Evolutionary conservation across 2,329 filamentous ascomycete genomes (phyloP).

Genomic region (Pestalotiopsis sp.): DNA sequence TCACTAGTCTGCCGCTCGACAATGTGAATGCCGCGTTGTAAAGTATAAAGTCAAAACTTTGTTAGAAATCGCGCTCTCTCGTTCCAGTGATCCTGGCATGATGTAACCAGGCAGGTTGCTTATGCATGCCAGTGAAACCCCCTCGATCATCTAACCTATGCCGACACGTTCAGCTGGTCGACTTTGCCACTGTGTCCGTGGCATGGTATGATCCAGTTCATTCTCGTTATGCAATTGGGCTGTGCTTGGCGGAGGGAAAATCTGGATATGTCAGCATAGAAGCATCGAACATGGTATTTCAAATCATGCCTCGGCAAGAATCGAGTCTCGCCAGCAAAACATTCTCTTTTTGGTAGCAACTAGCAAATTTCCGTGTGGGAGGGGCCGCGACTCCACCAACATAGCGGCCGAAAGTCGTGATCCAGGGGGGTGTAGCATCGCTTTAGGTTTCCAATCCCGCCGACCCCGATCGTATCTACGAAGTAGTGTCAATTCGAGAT

Average conservation of each 20-base stretch:
- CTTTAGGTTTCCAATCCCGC: neutral
- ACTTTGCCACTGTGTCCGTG: neutral
- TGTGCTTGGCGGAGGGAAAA: neutral
- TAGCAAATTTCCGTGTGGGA: neutral
- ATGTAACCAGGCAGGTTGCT: no score
- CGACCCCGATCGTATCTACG: neutral
- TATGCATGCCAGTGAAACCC: no score
- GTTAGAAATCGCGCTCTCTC: no score
- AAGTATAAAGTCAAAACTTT: no score
- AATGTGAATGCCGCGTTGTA: no score
- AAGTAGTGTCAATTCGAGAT: neutral
- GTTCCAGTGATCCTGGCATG: no score
- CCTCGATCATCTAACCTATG: no score
- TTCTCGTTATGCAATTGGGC: neutral
- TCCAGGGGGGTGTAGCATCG: neutral
- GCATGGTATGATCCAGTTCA: neutral
- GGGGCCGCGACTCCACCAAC: neutral
- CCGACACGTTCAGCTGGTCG: neutral
- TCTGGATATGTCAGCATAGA: neutral
- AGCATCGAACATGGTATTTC: neutral
- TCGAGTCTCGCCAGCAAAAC: neutral
- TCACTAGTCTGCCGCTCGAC: no score
- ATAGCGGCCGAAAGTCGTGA: neutral
- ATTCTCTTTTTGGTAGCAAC: neutral
- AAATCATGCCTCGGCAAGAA: neutral